Conservation (phyloP, 495 filamentous ascomycete species). For the Xylaria sp. region DNA sequence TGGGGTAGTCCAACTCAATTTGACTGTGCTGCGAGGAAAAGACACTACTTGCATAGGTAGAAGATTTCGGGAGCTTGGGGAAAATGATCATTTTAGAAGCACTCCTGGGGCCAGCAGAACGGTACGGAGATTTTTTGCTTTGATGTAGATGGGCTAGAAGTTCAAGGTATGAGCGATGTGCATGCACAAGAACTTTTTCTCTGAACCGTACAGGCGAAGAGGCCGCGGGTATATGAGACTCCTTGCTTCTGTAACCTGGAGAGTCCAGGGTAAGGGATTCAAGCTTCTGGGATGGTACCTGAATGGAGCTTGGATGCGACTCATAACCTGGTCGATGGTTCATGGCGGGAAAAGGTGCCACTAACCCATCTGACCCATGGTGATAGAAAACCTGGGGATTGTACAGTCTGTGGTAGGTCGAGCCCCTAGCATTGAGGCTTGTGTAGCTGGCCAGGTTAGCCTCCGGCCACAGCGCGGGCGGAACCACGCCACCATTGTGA, state of each 20-base stretch:
- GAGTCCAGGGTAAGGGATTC: conserved; percentile 49
- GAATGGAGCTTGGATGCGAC: conserved; percentile 30
- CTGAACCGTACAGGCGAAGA: conserved; percentile 68
- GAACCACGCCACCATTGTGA: conserved; percentile 73
- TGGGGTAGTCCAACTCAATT: conserved; percentile 6
- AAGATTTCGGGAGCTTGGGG: conserved; percentile 52
- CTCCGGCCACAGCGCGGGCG: conserved; percentile 77
- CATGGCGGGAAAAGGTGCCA: conserved; percentile 34
- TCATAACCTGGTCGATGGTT: conserved; percentile 33
- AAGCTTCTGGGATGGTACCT: conserved; percentile 44
- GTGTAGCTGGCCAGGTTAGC: conserved; percentile 60
- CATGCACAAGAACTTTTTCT: conserved; percentile 83
- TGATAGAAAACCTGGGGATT: conserved; percentile 33
- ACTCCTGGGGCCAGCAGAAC: conserved; percentile 35
- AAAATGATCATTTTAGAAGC: conserved; percentile 54
- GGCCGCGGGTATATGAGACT: conserved; percentile 31
- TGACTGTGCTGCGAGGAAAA: conserved; percentile 28
- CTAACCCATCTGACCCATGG: conserved; percentile 32
- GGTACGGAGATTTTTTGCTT: conserved; percentile 55
- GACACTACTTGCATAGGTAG: conserved; percentile 30
- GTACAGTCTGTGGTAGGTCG: conserved; percentile 30
- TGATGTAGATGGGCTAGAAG: conserved; percentile 78
- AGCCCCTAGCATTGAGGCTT: conserved; percentile 25
- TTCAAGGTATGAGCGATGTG: conserved; percentile 87
- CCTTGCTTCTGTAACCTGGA: conserved; percentile 27